phyloP scores from a whole-genome alignment of 768 basidiomycete genomes.

The Hypsizygus marmoreus region DNA sequence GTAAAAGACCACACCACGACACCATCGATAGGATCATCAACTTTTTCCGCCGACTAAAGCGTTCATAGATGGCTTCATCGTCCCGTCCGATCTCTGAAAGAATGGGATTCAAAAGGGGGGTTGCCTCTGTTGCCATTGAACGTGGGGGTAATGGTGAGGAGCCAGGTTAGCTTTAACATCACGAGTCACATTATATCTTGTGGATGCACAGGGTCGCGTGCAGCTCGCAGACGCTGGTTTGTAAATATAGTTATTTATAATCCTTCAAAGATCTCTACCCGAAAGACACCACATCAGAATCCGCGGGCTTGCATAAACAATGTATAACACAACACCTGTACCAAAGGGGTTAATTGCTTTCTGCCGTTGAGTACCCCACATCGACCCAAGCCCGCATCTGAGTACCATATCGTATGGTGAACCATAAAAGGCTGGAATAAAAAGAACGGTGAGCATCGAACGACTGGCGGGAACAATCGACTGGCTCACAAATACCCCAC shows the following conservation, averaged over 20 bases:
- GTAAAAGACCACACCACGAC: slow-evolving; percentile 18
- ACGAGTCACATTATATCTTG: no score
- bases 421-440: slow-evolving; percentile 46
- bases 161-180: neutral
- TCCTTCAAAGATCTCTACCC: no score
- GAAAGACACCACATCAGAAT: no score
- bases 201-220: no score
- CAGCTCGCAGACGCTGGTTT: no score
- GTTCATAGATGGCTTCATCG: slow-evolving; percentile 13
- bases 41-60: slow-evolving; percentile 13
- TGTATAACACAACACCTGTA: neutral
- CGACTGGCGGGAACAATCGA: neutral
- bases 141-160: neutral
- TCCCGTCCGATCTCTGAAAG: neutral
- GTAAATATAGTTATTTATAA: no score
- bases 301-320: no score
- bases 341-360: slow-evolving; percentile 33
- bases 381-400: slow-evolving; percentile 59
- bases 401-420: slow-evolving; percentile 57
- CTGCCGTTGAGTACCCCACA: slow-evolving; percentile 52
- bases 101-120: neutral
- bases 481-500: slow-evolving; percentile 52
- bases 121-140: neutral
- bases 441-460: slow-evolving; percentile 7
- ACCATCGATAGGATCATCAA: slow-evolving; percentile 11